Evolutionary conservation across 2,329 filamentous ascomycete species (phyloP), one percentile per base, ranked within the genome.

Genomic region (Pleoardoris graminearum): DNA sequence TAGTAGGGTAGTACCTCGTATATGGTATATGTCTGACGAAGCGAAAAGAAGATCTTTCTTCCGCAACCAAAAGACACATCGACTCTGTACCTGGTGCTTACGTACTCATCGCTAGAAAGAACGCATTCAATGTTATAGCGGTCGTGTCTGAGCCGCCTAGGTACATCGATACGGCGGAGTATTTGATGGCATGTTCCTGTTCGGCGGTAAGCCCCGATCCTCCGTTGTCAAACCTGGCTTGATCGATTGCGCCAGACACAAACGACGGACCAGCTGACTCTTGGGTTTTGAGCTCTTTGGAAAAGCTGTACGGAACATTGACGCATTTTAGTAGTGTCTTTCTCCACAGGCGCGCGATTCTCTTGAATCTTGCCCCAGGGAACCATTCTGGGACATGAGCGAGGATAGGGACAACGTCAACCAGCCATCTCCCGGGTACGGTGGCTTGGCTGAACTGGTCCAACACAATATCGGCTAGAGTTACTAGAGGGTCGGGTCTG

Each of bases 71-170:
- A n/a, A n/a, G n/a, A n/a, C n/a, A n/a, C n/a, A n/a, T n/a, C n/a
- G n/a, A n/a, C n/a, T n/a, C n/a, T n/a, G n/a, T n/a, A n/a, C n/a
- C n/a, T n/a, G n/a, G n/a, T n/a, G n/a, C n/a, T n/a, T n/a, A n/a
- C n/a, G n/a, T n/a, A n/a, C 76, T 76, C 78, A 82, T 80, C 5
- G 80, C 81, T 19, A 47, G 16, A 32, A 47, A 33, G 30, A 47
- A 47, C 12, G 29, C n/a, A 10, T 22, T n/a, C 19, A 35, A 8
- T 4, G 29, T 36, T 7, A 16, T 7, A 1, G 29, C 29, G 6
- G 52, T 51, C 11, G 57, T 60, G 25, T 58, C 55, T 16, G 33
- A 33, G 19, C 57, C 57, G 6, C 12, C 38, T 3, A 17, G 62
- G 33, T 78, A 80, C 8, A 80, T 53, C 0, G 75, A 70, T 0